Evolutionary conservation across 129 eudicot genomes (phyloP), one percentile per base, ranked within the genome.

Genomic region (Kitagawia praeruptora): DNA sequence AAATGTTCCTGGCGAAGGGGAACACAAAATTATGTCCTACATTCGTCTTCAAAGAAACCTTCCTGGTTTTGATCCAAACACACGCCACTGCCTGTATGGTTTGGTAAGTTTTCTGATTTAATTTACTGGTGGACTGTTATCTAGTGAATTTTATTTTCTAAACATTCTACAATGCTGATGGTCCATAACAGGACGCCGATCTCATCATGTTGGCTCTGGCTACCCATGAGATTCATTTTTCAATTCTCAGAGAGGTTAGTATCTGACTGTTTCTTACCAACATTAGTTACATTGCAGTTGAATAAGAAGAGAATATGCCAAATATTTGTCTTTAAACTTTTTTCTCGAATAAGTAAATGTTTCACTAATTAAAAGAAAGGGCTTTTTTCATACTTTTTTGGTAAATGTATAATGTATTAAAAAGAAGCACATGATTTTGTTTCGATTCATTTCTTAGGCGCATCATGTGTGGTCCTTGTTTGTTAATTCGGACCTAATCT

Each of bases 1-100:
- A 73, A 95, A 92, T 84, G 96, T 90, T 82, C 96, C 99, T 82
- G 99, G 99, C 21, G 99, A 95, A 89, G 99, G 99, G 77, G 99
- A 95, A 74, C 99, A 95, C 77, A 95, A 95, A 79, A 89, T 95
- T 28, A 95, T 95, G 95, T 95, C 99, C 41, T 95, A 95, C 80
- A 87, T 95, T 72, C 99, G 99, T 61, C 97, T 82, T 18, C 99
- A 95, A 56, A 88, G 99, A 82, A 92, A 92, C 83, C 92, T 84
- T 83, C 97, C 96, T 86, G 91, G 89, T 75, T 90, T 83, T 89
- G 94, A 96, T 87, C 98, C 99, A 80, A 96, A 92, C 78, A 96
- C 99, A 56, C 93, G 93, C 8, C 98, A 92, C 84, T 96, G 98
- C 85, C 88, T 95, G 56, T 95, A 95, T 75, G 99, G 99, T 72